Evolutionary conservation across 768 basidiomycete species (phyloP), one percentile per base, ranked within the genome.

Genomic region (Mycena rosella): DNA sequence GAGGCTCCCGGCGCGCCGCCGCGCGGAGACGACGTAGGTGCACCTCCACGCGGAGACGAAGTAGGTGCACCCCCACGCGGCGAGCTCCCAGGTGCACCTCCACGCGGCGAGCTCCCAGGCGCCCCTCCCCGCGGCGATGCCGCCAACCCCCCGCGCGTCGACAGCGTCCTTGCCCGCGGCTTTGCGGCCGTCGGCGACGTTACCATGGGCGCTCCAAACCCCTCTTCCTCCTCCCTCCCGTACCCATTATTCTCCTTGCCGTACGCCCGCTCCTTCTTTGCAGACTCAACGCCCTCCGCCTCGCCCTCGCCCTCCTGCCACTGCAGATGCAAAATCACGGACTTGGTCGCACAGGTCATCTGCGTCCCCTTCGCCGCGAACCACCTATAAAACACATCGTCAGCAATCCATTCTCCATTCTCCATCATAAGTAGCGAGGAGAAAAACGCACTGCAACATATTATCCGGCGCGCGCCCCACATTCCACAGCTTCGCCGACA

Each of bases 321-420:
- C 77, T 95, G 92, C 3, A 96, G 79, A 73, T 95, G 94, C 44
- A 96, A 76, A 62, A 96, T 94, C 22, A 95, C 83, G 3, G 92
- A 93, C 78, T 96, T 96, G 0, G 94, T 96, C 2, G 94, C 94
- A 72, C 94, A 96, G 30, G 95, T 96, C 91, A 96, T 96, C 74
- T 94, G 93, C 6, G 89, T 87, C 0, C 94, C 95, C 71, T 95
- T 94, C 1, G 95, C 94, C 8, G 94, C 94, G 75, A 96, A 96
- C 94, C 94, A 96, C 72, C 89, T 90, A 44, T 36, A 29, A 15
- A 26, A n/a, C n/a, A n/a, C n/a, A n/a, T n/a, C n/a, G n/a, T n/a
- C n/a, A n/a, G n/a, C n/a, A n/a, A n/a, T n/a, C n/a, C n/a, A n/a
- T n/a, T n/a, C n/a, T n/a, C n/a, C n/a, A n/a, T n/a, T n/a, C n/a